These are phyloP conservation scores for Casuarina glauca DNA, from an alignment of 306 rosid species.

Conservation along the genomic window DNA sequence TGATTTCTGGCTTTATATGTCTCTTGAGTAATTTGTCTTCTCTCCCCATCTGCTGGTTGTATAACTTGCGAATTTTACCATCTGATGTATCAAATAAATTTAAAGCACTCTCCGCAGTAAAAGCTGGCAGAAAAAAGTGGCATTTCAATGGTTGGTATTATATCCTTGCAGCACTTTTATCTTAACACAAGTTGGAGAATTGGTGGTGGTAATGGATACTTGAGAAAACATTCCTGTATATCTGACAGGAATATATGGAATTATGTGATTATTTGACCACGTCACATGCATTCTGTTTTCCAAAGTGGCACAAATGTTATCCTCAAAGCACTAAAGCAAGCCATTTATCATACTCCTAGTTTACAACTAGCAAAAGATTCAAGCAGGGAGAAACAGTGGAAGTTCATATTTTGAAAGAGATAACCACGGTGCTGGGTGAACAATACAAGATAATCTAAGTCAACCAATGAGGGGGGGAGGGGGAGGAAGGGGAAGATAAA, in stretches of 20 bases:
- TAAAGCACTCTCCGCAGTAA: background rate
- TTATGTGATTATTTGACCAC: background rate
- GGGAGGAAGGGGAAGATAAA: too few species aligned
- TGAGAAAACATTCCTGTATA: background rate
- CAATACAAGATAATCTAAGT: background rate
- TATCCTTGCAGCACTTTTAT: background rate
- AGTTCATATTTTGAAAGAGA: background rate
- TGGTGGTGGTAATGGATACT: background rate
- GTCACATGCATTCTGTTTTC: background rate
- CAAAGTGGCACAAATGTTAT: background rate
- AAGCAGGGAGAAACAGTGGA: background rate
- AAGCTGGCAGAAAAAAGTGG: background rate
- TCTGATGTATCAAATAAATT: background rate
- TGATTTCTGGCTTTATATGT: background rate
- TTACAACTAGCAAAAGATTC: background rate
- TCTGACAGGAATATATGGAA: background rate
- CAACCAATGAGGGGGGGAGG: background rate
- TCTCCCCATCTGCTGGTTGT: background rate
- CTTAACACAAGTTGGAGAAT: background rate
- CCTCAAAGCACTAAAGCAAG: background rate
- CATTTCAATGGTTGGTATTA: background rate
- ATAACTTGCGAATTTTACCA: background rate
- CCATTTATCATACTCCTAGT: background rate
- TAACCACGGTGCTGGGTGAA: background rate
- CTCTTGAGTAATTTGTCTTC: background rate